Evolutionary conservation across 2,329 filamentous ascomycete species (phyloP).

Genomic region (Diaporthe destruens): DNA sequence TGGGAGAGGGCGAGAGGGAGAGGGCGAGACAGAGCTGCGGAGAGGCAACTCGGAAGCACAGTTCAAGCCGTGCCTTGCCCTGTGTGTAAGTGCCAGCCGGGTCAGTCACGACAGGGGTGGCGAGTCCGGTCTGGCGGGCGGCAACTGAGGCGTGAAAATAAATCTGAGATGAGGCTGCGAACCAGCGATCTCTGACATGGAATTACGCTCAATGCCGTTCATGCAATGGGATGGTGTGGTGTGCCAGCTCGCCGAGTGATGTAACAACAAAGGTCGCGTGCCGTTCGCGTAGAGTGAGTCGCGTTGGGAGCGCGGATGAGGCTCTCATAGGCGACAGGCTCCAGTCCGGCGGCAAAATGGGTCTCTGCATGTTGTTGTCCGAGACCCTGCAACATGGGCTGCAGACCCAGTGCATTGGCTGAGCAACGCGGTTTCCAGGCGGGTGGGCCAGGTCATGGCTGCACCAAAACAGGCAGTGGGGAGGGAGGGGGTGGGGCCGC

Average conservation of each 20-base stretch:
- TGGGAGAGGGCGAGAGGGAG: no score
- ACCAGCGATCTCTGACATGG: slow-evolving; percentile 2
- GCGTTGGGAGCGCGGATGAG: slow-evolving; percentile 27
- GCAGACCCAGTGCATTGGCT: slow-evolving; percentile 35
- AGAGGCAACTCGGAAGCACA: slow-evolving; percentile 7
- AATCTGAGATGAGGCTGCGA: slow-evolving; percentile 22
- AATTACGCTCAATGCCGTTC: slow-evolving; percentile 4
- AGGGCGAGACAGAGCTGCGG: slow-evolving; percentile 27
- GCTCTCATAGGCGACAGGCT: slow-evolving; percentile 26
- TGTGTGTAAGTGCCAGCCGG: slow-evolving; percentile 17
- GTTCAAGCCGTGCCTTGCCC: slow-evolving; percentile 5
- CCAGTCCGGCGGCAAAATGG: slow-evolving; percentile 23
- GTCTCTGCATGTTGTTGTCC: slow-evolving; percentile 34
- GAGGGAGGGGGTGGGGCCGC: background rate
- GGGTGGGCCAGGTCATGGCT: slow-evolving; percentile 8
- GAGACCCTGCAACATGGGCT: slow-evolving; percentile 12
- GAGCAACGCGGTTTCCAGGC: slow-evolving; percentile 37
- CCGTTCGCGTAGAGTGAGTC: slow-evolving; percentile 40
- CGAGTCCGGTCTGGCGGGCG: background rate
- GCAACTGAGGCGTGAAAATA: slow-evolving; percentile 18
- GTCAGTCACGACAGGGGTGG: slow-evolving; percentile 20
- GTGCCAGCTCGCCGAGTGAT: slow-evolving; percentile 6
- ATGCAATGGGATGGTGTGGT: slow-evolving; percentile 15
- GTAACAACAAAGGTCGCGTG: slow-evolving; percentile 36
- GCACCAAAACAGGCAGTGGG: background rate